Evolutionary conservation across 257 asterid genomes (phyloP), one percentile per base, ranked within the genome.

Genomic region (Solanum ahanhuiri): DNA sequence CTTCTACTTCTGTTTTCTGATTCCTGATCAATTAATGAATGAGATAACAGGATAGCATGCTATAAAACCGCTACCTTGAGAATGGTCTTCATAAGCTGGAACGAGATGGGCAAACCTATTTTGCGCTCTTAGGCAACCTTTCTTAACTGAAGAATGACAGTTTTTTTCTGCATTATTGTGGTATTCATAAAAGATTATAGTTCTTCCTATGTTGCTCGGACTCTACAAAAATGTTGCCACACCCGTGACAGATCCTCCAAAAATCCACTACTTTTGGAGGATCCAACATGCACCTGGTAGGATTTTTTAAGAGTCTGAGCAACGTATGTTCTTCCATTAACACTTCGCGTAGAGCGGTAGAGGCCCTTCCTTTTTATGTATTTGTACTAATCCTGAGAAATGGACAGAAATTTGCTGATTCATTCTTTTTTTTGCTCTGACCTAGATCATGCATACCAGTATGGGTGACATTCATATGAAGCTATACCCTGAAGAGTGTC

Each of bases 401-500:
- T 60, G 43, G 31, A 70, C 63, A 28, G 41, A 45, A 15, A 28
- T 81, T 48, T 45, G 41, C 84, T 81, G 84, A 81, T 48, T 25
- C 12, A 35, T 28, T 60, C 28, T 81, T 84, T 69, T 60, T 88
- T 88, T 79, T 25, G 51, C 79, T 86, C 82, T 90, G 84, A 57
- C 89, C 82, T 83, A 95, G 99, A 93, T 96, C 86, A 64, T 97
- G 91, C 99, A 97, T 90, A 95, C 98, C 69, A 95, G 96, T 64
- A 93, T 95, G 99, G 99, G 99, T 90, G 99, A 97, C 91, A 90
- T 95, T 87, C 98, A 97, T 91, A 91, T 97, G 93, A 94, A 93
- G 87, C 93, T 97, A 63, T 97, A 94, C 89, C 98, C 99, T 73
- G 99, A 97, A 91, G 99, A 97, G 91, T 97, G 99, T 86, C 99